Evolutionary conservation across 495 filamentous ascomycete species (phyloP).

Genomic region (Venustampulla echinocandica): DNA sequence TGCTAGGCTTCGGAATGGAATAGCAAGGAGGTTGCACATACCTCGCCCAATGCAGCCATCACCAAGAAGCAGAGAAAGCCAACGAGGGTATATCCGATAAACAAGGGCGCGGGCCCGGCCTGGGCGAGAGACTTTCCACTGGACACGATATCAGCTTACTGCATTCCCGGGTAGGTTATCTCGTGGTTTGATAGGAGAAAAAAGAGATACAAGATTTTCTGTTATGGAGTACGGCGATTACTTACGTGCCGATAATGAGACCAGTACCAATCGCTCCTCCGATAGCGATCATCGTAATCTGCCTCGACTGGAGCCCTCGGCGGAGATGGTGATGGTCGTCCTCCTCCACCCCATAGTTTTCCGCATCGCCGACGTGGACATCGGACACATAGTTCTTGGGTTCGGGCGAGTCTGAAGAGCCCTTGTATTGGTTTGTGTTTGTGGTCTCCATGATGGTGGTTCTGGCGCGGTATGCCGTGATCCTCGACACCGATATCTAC

Average conservation of each 20-base stretch:
- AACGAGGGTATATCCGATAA: constrained; percentile 64
- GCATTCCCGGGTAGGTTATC: constrained; percentile 1
- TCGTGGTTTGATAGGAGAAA: no score
- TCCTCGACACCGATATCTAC: no score
- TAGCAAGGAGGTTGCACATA: constrained; percentile 16
- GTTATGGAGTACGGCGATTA: constrained; percentile 1
- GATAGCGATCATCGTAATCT: constrained; percentile 78
- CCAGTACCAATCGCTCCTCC: constrained; percentile 71
- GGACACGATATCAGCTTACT: constrained; percentile 11
- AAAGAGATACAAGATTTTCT: background rate
- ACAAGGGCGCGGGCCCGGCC: constrained; percentile 58
- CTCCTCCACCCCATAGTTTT: constrained; percentile 1
- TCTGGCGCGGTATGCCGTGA: no score
- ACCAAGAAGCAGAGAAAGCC: constrained; percentile 55
- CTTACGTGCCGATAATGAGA: constrained; percentile 19
- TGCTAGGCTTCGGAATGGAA: constrained; percentile 47
- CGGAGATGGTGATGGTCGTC: constrained; percentile 34
- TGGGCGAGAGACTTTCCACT: constrained; percentile 48
- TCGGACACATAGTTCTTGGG: background rate
- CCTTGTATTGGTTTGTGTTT: constrained; percentile 1
- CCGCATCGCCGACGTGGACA: constrained; percentile 4
- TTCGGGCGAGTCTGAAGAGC: background rate
- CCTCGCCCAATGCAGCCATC: constrained; percentile 51
- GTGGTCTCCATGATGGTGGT: constrained; percentile 1
- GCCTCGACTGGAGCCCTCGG: constrained; percentile 53